Conservation (phyloP, 768 basidiomycete genomes). For the Suillus fuscotomentosus region DNA sequence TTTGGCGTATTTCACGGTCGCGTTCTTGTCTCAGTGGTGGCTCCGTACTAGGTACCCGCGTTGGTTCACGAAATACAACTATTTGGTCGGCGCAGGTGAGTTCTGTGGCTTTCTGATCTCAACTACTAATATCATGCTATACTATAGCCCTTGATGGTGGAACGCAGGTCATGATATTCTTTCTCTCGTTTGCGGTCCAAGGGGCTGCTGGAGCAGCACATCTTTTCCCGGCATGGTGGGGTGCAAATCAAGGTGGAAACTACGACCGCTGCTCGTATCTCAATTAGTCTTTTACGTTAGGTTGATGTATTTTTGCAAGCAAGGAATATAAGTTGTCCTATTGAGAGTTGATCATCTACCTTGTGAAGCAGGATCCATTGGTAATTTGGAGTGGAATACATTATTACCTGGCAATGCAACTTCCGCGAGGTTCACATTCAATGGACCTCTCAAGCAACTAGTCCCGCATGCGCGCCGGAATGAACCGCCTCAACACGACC, state of each 20-base stretch:
- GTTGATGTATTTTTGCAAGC: too few species aligned
- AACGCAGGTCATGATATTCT: conserved; percentile 53
- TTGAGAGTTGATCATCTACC: too few species aligned
- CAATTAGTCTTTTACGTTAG: too few species aligned
- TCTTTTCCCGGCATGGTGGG: conserved; percentile 53
- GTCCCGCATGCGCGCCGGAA: conserved; percentile 92
- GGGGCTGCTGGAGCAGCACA: conserved; percentile 48
- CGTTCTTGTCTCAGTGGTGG: conserved; percentile 38
- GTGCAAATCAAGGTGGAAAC: conserved; percentile 46
- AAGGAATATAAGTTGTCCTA: too few species aligned
- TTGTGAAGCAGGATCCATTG: too few species aligned
- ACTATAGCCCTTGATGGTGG: conserved; percentile 35
- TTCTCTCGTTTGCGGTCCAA: conserved; percentile 48
- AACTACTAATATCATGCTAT: not conserved
- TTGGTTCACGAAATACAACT: conserved; percentile 39
- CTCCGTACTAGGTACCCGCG: conserved; percentile 33
- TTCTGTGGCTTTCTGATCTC: not conserved
- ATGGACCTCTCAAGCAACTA: conserved; percentile 30
- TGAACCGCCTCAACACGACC: conserved; percentile 79
- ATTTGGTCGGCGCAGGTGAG: conserved; percentile 41
- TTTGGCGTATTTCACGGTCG: conserved; percentile 18
- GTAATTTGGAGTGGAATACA: too few species aligned
- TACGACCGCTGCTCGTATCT: conserved; percentile 10
- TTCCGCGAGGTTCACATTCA: not conserved
- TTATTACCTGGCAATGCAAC: not conserved